A percentile compares a stretch with the other conserved stretches of the same genome.
These are phyloP conservation scores for Sporodiniella umbellata DNA, from an alignment of 371 early-diverging fungal species.

Conservation along the genomic window DNA sequence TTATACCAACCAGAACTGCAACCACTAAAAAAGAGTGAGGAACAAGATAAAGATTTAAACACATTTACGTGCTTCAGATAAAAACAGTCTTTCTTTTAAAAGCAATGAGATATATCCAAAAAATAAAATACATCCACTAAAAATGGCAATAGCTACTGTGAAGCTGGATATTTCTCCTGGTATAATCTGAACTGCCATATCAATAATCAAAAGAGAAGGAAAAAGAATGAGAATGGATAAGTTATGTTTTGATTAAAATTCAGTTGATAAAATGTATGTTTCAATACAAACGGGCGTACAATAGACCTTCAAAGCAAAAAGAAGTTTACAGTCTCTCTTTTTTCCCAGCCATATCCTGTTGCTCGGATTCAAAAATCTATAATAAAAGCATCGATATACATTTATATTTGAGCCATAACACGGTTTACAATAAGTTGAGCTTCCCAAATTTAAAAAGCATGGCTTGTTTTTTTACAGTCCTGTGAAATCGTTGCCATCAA, in stretches of 20 bases:
- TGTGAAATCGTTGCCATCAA: too few relatives aligned
- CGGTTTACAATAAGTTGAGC: too few relatives aligned
- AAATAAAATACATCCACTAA: constrained; percentile 84
- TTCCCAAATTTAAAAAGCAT: too few relatives aligned
- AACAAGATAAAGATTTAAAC: not conserved
- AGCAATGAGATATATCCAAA: constrained; percentile 90
- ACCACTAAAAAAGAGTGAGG: constrained; percentile 57
- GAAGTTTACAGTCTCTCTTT: not conserved
- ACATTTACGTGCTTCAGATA: constrained; percentile 80
- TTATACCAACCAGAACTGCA: constrained; percentile 87
- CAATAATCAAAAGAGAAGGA: not conserved
- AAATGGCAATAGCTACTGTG: constrained; percentile 47
- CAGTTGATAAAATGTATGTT: not conserved
- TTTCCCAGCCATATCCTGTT: not conserved
- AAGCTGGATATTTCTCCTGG: constrained; percentile 50
- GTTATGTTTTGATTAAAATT: not conserved
- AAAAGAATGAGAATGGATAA: not conserved
- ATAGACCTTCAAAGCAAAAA: not conserved
- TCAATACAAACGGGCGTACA: not conserved
- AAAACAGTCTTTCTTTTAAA: constrained; percentile 85
- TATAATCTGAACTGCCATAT: constrained; percentile 36
- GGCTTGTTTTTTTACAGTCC: too few relatives aligned
- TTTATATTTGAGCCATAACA: too few relatives aligned
- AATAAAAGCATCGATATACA: too few relatives aligned
- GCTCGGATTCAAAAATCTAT: too few relatives aligned